A percentile compares a stretch with the other conserved stretches of the same genome.
These are phyloP conservation scores for Helicocarpus griseus DNA, from an alignment of 2,329 filamentous ascomycete genomes.

Conservation along the genomic window DNA sequence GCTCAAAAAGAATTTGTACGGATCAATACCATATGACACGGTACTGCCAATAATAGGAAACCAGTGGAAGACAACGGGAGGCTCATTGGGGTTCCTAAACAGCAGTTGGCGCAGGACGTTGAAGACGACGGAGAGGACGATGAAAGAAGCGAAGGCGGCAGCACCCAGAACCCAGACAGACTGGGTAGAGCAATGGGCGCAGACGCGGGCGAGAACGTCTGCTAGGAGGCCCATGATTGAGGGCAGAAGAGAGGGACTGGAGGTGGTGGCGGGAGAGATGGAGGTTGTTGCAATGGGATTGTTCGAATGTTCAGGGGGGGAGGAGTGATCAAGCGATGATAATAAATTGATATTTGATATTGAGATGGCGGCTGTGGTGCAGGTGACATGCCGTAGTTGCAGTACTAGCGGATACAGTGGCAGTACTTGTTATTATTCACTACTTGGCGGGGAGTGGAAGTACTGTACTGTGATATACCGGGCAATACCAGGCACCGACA, in stretches of 20 bases:
- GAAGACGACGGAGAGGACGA: conserved; percentile 53
- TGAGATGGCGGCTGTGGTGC: background rate
- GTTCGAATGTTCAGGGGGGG: too few relatives aligned
- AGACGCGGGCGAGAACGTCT: conserved; percentile 35
- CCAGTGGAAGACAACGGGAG: conserved; percentile 57
- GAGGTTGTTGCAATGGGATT: background rate
- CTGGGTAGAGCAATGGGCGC: conserved; percentile 37
- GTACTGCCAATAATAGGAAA: conserved; percentile 76
- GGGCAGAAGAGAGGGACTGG: background rate
- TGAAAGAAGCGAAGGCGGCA: conserved; percentile 37
- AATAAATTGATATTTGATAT: too few relatives aligned
- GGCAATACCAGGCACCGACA: too few relatives aligned
- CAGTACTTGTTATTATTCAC: too few relatives aligned
- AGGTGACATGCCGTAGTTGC: background rate
- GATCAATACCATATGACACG: conserved; percentile 84
- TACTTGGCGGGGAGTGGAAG: too few relatives aligned
- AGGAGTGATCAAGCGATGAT: too few relatives aligned
- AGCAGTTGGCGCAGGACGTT: conserved; percentile 75
- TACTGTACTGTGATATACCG: too few relatives aligned
- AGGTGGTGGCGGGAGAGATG: background rate
- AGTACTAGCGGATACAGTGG: too few relatives aligned
- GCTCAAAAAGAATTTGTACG: conserved; percentile 53
- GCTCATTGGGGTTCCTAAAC: conserved; percentile 72
- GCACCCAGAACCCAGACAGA: conserved; percentile 38
- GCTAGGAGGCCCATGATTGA: conserved; percentile 44